Evolutionary conservation across 106 monocot species (phyloP).

Genomic region (Agapanthus africanus): DNA sequence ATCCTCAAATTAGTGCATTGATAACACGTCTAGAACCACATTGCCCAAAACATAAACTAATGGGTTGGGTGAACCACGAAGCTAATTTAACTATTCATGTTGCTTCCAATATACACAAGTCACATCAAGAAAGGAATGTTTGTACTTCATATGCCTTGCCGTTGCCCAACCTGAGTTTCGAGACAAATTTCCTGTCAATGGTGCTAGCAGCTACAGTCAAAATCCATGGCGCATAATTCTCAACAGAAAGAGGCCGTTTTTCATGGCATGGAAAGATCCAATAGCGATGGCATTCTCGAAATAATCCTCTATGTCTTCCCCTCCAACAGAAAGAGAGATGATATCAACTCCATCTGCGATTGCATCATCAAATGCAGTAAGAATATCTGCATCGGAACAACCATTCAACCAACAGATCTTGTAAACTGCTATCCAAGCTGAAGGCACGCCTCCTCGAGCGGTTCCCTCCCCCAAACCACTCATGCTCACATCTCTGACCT

Average conservation of each 20-base stretch:
- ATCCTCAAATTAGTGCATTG: too few species aligned
- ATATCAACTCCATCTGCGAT: constrained; percentile 40
- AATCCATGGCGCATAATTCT: constrained; percentile 24
- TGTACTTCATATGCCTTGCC: background rate
- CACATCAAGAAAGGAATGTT: background rate
- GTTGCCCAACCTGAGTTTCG: constrained; percentile 15
- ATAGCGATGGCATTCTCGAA: constrained; percentile 23
- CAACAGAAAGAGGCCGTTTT: constrained; percentile 14
- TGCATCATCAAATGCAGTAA: constrained; percentile 27
- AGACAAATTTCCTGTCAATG: constrained; percentile 10
- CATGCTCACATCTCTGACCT: constrained; percentile 8
- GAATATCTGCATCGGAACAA: constrained; percentile 19
- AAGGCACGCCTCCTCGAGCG: constrained; percentile 19
- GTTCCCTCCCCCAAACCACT: constrained; percentile 21
- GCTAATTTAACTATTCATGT: background rate
- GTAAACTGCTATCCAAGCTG: constrained; percentile 24
- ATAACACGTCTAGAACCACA: too few species aligned
- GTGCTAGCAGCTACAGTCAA: constrained; percentile 18
- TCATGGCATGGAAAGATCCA: constrained; percentile 34
- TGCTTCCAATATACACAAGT: too few species aligned
- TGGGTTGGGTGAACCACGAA: too few species aligned
- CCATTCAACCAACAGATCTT: constrained; percentile 9
- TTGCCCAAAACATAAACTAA: too few species aligned
- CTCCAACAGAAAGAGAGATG: constrained; percentile 29
- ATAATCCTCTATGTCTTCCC: constrained; percentile 3